Base-by-base conservation (phyloP, 2,329 filamentous ascomycete species). In the Apiospora kogelbergensis region DNA sequence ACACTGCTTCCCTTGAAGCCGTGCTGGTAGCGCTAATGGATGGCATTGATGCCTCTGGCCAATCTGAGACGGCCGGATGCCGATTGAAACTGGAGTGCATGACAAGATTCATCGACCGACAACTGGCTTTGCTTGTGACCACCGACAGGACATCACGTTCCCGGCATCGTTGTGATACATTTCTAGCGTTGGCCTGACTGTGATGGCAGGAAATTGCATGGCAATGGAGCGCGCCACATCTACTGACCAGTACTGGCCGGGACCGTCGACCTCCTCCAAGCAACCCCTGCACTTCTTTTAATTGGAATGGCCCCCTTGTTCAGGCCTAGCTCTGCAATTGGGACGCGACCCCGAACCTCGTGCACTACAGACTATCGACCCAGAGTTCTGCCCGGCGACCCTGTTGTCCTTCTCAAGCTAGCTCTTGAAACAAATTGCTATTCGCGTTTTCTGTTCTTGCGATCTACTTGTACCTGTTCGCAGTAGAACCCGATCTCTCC, bases 351-450 rank as follows among this genome's bases (percentile, higher is more conserved):
- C 30, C 53, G 53, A 60, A 37, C 53, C 53, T 60, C 53, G 17
- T 60, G 53, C 53, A 10, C 53, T 60, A 60, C 37, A 17, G 53
- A 60, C 30, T n/a, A n/a, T n/a, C n/a, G n/a, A n/a, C n/a, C n/a
- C n/a, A n/a, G n/a, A n/a, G n/a, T n/a, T n/a, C n/a, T n/a, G n/a
- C n/a, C 53, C 53, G 33, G 33, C 37, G 53, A 60, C 53, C 53
- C 53, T 60, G 53, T 33, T 37, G 53, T n/a, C 53, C 53, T 60
- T 30, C 53, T 60, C 53, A 22, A 37, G 53, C 53, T 60, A 60
- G 53, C 33, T 60, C 53, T 60, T 60, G 53, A 60, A 60, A 60
- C 30, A 60, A 60, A 37, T 60, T 60, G 13, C 30, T 37, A 60
- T 60, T 57, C 48, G 48, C 30, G 26, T 57, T 60, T 60, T 60